These are phyloP conservation scores for Boletellus ananas DNA, from an alignment of 768 basidiomycete genomes.

Conservation along the genomic window DNA sequence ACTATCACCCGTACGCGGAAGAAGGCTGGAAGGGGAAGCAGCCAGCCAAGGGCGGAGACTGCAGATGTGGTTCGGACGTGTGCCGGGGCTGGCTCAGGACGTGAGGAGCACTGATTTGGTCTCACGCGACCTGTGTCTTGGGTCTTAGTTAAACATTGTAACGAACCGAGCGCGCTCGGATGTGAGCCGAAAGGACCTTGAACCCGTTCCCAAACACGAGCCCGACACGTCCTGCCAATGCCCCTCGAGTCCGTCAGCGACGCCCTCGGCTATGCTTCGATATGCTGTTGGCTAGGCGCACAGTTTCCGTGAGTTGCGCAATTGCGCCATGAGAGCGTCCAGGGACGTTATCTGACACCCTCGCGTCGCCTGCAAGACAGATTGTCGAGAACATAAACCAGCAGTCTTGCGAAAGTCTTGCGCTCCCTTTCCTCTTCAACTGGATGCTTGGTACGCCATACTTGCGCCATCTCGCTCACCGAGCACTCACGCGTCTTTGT, in stretches of 20 bases:
- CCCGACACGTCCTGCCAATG: slow-evolving; percentile 2
- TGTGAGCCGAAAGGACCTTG: neutral
- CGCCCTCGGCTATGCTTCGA: slow-evolving; percentile 65
- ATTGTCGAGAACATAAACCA: slow-evolving; percentile 71
- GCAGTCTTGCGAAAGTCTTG: slow-evolving; percentile 85
- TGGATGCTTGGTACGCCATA: slow-evolving; percentile 80
- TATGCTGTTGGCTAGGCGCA: slow-evolving; percentile 79
- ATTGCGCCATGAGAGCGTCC: slow-evolving; percentile 2
- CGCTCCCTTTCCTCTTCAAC: slow-evolving; percentile 88
- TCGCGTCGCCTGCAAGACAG: slow-evolving; percentile 49
- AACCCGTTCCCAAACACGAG: neutral
- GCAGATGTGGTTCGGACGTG: slow-evolving; percentile 34
- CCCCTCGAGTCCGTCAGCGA: slow-evolving; percentile 46
- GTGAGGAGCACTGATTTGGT: neutral
- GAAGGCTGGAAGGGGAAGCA: slow-evolving; percentile 25
- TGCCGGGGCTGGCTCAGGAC: slow-evolving; percentile 39
- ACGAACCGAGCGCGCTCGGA: neutral
- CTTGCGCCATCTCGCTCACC: slow-evolving; percentile 5
- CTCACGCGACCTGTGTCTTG: too few relatives aligned
- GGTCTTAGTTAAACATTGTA: neutral
- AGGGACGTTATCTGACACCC: slow-evolving; percentile 7
- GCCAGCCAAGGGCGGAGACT: slow-evolving; percentile 28
- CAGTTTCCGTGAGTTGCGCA: slow-evolving; percentile 74
- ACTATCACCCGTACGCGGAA: slow-evolving; percentile 52
- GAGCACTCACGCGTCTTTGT: slow-evolving; percentile 10